Evolutionary conservation across 2,329 filamentous ascomycete genomes (phyloP), one percentile per base, ranked within the genome.

Genomic region (Exophiala dermatitidis): DNA sequence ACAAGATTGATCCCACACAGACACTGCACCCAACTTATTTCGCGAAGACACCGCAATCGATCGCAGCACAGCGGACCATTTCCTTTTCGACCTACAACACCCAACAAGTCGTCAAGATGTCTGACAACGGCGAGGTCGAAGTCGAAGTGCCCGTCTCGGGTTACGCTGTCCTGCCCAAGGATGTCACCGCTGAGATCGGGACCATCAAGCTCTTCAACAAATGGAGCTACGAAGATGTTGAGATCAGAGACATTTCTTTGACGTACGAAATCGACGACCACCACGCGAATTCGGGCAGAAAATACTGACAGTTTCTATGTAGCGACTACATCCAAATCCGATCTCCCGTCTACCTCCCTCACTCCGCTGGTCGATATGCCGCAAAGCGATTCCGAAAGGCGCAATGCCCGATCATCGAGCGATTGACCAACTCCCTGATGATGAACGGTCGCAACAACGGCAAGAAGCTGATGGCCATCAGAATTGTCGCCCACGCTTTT

Each of bases 361-460:
- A 98, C 85, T 95, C 90, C 66, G 93, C 94, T 72, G 93, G 93
- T 74, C 89, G 90, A 74, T 98, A 95, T 84, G 93, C 93, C 73
- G 84, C 86, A 79, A 98, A 98, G 90, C 87, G 94, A 74, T 98
- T 98, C 89, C 88, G 93, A 82, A 98, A 98, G 86, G 93, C 94
- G 75, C 94, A 97, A 84, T 98, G 93, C 88, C 93, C 93, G 71
- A 97, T 98, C 85, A 96, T 98, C 74, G 93, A 98, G 88, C 91
- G 93, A 76, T 86, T 98, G 69, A 98, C 93, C 83, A 98, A 98
- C 88, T 97, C 93, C 58, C 86, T 98, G 75, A 98, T 98, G 94
- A 97, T 97, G 91, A 95, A 98, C 86, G 93, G 93, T 78, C 93
- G 93, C 80, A 98, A 98, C 88, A 98, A 96, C 88, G 93, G 93